Base-by-base conservation (phyloP, 1,139 yeast genomes). In the Taphrina sp. region DNA sequence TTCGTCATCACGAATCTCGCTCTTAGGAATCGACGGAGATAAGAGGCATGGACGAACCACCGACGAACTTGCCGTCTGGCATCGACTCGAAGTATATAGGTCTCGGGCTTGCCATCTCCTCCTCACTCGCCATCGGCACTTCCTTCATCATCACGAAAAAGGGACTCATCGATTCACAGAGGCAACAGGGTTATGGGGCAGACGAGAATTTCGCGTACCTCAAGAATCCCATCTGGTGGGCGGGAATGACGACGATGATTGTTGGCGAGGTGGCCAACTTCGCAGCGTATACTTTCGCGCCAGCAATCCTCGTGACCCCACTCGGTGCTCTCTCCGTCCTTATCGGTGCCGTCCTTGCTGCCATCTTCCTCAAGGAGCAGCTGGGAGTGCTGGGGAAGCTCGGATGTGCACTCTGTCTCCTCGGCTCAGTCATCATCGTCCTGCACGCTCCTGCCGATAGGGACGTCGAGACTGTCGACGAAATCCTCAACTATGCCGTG, bases 281-380 rank as follows among this genome's bases (percentile, higher is more conserved):
- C 69, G 96, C 96, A 10, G 96, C 96, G 0, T 88, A 88, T 67
- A 89, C 96, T 0, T 88, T 88, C 76, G 96, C 96, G 0, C 96
- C 96, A 1, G 95, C 96, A 1, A 86, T 89, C 61, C 72, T 88
- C 64, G 96, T 88, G 41, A 89, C 96, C 2, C 96, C 96, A 2
- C 74, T 88, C 58, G 96, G 96, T 8, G 96, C 96, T 0, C 73
- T 88, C 34, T 82, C 90, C 1, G 96, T 88, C 33, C 86, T 88
- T 62, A 88, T 88, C 60, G 96, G 92, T 14, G 95, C 96, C 1
- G 88, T 88, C 8, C 74, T 88, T 62, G 96, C 96, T 0, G 85
- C 95, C 2, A 70, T 88, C 3, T 86, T 88, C 66, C 74, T 88
- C 61, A 84, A 85, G 66, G 96, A 88, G 69, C 94, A 86, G 66